Percentiles rank a stretch among this genome's conserved stretches.
Evolutionary conservation across 2,329 filamentous ascomycete species (phyloP).

Genomic region (Ophiocordyceps sinensis): DNA sequence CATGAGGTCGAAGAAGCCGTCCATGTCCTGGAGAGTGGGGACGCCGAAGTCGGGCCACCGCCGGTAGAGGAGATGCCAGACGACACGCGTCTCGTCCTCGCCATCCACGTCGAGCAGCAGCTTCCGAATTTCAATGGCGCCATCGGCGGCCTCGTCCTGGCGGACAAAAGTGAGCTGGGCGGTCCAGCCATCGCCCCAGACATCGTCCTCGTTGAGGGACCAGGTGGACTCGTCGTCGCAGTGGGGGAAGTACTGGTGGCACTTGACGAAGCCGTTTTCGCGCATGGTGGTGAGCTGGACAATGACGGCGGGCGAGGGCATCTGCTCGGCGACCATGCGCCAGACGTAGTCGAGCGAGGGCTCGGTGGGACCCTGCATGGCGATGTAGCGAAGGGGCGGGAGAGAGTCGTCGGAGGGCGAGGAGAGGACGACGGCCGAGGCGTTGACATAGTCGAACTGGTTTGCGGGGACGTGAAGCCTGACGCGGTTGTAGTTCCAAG

Average conservation of each 20-base stretch:
- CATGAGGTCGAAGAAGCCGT: constrained; percentile 56
- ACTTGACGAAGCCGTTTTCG: constrained; percentile 68
- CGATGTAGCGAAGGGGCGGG: constrained; percentile 56
- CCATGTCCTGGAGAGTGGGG: constrained; percentile 52
- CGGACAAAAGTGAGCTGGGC: constrained; percentile 56
- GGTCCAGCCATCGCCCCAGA: constrained; percentile 51
- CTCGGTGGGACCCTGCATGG: constrained; percentile 79
- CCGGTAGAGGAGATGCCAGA: constrained; percentile 77
- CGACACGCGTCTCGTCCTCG: constrained; percentile 35
- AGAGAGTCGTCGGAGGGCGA: constrained; percentile 23
- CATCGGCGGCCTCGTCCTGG: constrained; percentile 37
- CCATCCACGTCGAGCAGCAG: constrained; percentile 42
- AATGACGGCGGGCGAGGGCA: constrained; percentile 58
- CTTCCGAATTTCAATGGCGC: constrained; percentile 60
- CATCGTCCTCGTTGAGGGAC: constrained; percentile 46
- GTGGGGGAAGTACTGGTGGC: constrained; percentile 73
- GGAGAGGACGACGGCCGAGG: constrained; percentile 51
- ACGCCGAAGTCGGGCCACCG: constrained; percentile 87
- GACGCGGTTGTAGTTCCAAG: constrained; percentile 77
- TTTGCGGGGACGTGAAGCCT: constrained; percentile 63
- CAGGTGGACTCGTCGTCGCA: constrained; percentile 35
- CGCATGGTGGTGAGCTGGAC: constrained; percentile 89
- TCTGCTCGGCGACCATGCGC: constrained; percentile 86
- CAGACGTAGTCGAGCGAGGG: constrained; percentile 71
- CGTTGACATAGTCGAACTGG: constrained; percentile 68